These are phyloP conservation scores for Sequoia sempervirens DNA, from an alignment of 75 land plant species.

Conservation along the genomic window DNA sequence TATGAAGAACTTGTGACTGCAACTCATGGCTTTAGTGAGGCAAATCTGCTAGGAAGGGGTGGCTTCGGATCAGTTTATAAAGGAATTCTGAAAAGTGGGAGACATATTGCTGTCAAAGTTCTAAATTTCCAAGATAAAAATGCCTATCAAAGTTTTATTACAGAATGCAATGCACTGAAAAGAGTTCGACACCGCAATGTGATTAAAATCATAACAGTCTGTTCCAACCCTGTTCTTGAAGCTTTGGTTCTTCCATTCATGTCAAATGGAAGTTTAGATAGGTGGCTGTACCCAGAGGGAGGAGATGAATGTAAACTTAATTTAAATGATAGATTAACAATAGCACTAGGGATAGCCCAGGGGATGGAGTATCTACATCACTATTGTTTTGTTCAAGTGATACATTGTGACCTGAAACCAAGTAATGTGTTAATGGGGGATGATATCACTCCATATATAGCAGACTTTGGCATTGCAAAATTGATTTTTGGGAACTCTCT, in stretches of 20 bases:
- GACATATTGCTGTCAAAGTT: not conserved
- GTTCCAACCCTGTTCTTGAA: not conserved
- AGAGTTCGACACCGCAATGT: not conserved
- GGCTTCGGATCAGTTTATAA: not conserved
- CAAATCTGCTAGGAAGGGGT: not conserved
- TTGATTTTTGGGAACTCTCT: not conserved
- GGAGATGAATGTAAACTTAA: no score
- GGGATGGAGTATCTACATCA: no score
- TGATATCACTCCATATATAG: not conserved
- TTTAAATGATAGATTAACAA: no score
- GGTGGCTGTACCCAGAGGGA: no score
- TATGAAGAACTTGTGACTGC: not conserved
- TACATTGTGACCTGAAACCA: no score
- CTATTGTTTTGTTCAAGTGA: no score
- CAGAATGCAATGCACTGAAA: not conserved
- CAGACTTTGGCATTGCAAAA: not conserved
- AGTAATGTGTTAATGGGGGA: not conserved
- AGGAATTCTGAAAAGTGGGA: not conserved
- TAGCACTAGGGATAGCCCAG: no score
- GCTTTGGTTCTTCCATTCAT: no score
- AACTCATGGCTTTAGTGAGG: not conserved
- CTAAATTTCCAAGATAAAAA: not conserved
- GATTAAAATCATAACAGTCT: not conserved
- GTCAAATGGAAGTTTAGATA: no score
- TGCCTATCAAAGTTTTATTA: not conserved